These are phyloP conservation scores for Zymoseptoria crescenta DNA, from an alignment of 2,329 filamentous ascomycete species.

Conservation along the genomic window DNA sequence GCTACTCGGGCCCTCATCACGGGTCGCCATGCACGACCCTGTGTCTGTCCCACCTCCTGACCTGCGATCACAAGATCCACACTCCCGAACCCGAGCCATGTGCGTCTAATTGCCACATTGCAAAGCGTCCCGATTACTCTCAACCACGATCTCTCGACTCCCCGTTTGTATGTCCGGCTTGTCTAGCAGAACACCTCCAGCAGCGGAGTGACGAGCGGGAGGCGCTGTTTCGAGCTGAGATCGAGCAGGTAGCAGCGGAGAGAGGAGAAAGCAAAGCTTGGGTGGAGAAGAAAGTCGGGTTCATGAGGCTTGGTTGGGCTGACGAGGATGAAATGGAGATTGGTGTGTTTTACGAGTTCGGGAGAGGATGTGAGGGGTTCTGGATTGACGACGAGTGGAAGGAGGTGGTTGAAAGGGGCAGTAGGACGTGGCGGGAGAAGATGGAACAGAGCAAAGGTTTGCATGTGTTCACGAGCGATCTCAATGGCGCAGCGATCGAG, in stretches of 20 bases:
- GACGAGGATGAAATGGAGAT: background rate
- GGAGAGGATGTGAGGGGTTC: background rate
- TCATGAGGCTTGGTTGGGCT: background rate
- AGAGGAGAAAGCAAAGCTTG: background rate
- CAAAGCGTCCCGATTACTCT: background rate
- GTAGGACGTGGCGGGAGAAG: background rate
- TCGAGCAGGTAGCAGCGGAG: background rate
- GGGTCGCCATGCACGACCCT: background rate
- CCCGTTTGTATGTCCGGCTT: background rate
- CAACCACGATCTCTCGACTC: background rate
- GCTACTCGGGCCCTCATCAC: background rate
- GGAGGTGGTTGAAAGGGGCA: background rate
- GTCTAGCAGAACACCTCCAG: background rate
- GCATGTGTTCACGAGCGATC: background rate
- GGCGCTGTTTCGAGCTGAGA: background rate
- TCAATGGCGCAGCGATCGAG: background rate
- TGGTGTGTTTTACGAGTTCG: background rate
- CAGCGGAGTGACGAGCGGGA: background rate
- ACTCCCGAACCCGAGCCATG: background rate
- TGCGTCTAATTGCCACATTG: background rate
- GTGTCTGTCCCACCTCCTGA: background rate
- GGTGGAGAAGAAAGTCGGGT: background rate
- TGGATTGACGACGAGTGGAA: background rate
- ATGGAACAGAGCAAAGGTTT: background rate
- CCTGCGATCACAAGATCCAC: background rate